Evolutionary conservation across 371 early-diverging fungal species (phyloP), one percentile per base, ranked within the genome.

Genomic region (Mucor plumbeus): DNA sequence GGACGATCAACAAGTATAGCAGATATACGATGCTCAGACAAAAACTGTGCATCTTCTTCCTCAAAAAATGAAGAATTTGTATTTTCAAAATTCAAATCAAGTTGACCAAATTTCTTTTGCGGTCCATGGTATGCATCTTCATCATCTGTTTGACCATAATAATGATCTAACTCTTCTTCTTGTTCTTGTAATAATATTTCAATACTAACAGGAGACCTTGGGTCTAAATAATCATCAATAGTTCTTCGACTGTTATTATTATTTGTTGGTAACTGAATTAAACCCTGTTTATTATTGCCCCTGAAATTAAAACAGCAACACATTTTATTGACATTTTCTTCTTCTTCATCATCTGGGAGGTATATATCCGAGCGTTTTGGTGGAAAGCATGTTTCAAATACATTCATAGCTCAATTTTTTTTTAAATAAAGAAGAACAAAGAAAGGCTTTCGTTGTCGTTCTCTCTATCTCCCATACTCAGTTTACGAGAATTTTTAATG

Each of bases 21-120:
- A 17, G 71, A 61, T 61, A 71, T 71, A 10, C 71, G 55, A 53
- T 66, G 59, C 19, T 71, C 64, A 13, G 71, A 71, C 13, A 71
- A 11, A 59, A 50, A 66, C 41, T 71, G 59, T 41, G 71, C 71
- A 53, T 71, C 71, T 19, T 66, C 65, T 56, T 65, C 71, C 14
- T 66, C 63, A 7, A 47, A 26, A 14, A 58, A 19, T 0, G 48
- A n/a, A 21, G n/a, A 13, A 14, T 41, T 48, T 21, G 26, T 54
- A 10, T 61, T 56, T 10, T 50, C 50, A 7, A 53, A 40, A 31
- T 36, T 58, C 14, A 50, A 14, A 50, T 15, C 33, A 33, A 56
- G 36, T 3, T 36, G 56, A 7, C 35, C 19, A 17, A 17, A 17
- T 10, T 36, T 56, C 8, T 17, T 38, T 10, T 13, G 35, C 10